Conservation (phyloP, 148 eudicot genomes). For the Chenopodium album region DNA sequence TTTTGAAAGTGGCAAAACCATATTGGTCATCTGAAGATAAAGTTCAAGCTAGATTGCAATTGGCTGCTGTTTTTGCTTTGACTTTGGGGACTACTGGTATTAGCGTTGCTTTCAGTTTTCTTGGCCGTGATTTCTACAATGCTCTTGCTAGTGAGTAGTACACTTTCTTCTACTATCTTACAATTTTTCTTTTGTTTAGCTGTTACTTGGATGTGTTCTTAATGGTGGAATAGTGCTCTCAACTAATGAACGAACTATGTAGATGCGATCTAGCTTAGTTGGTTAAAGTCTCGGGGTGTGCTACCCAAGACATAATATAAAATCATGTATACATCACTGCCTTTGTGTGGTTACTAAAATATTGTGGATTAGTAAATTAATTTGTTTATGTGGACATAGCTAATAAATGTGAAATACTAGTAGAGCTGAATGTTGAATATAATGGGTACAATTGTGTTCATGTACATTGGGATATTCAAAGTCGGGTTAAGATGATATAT, state of each 20-base stretch:
- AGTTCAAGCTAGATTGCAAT: slow-evolving; percentile 66
- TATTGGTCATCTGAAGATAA: slow-evolving; percentile 94
- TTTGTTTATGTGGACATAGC: not conserved
- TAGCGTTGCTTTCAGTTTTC: slow-evolving; percentile 89
- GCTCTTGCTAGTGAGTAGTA: slow-evolving; percentile 79
- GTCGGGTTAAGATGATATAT: not conserved
- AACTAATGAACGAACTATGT: not conserved
- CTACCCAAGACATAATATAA: no score
- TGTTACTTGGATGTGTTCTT: not conserved
- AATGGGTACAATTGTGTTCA: not conserved
- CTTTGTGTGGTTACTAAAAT: no score
- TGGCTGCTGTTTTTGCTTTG: slow-evolving; percentile 84
- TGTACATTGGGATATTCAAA: no score
- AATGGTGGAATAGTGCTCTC: not conserved
- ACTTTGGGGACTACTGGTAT: slow-evolving; percentile 92
- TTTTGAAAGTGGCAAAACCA: slow-evolving; percentile 92
- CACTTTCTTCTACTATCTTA: not conserved
- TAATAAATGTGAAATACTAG: no score
- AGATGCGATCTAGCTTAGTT: no score
- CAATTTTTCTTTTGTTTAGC: no score
- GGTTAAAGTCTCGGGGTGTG: no score
- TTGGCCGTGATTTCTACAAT: slow-evolving; percentile 94
- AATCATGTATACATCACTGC: no score
- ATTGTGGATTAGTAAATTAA: not conserved
- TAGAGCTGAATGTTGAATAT: no score